phyloP scores from a whole-genome alignment of 257 asterid species.

The Cruciata laevipes region DNA sequence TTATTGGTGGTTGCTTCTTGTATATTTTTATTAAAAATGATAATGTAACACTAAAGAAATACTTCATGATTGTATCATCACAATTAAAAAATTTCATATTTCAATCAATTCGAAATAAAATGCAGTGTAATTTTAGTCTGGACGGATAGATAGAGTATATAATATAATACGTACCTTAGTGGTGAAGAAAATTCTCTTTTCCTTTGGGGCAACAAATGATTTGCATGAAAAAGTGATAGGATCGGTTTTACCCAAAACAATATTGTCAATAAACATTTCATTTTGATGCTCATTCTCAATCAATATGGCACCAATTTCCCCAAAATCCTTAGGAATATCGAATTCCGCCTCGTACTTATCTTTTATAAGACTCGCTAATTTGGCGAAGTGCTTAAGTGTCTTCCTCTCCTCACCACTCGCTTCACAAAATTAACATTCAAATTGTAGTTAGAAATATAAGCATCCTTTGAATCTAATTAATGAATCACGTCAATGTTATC shows the following conservation, averaged over 20 bases:
- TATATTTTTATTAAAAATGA: too few species aligned
- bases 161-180: neutral
- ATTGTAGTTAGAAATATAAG: too few species aligned
- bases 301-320: neutral
- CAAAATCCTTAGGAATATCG: neutral
- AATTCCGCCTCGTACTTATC: neutral
- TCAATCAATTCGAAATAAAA: too few species aligned
- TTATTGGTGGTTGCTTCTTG: too few species aligned
- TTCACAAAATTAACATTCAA: neutral
- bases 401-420: neutral
- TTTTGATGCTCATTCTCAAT: neutral
- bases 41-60: too few species aligned
- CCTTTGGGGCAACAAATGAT: constrained; percentile 1
- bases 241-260: neutral
- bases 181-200: constrained; percentile 3
- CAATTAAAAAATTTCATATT: too few species aligned
- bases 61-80: too few species aligned
- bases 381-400: neutral
- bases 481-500: too few species aligned
- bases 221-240: neutral
- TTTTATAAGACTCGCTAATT: neutral
- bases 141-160: neutral
- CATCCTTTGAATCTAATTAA: too few species aligned
- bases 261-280: neutral
- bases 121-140: neutral